Percentiles rank a stretch among this genome's conserved stretches.
phyloP scores from a whole-genome alignment of 768 basidiomycete species.

The Phaffia tasmanica region DNA sequence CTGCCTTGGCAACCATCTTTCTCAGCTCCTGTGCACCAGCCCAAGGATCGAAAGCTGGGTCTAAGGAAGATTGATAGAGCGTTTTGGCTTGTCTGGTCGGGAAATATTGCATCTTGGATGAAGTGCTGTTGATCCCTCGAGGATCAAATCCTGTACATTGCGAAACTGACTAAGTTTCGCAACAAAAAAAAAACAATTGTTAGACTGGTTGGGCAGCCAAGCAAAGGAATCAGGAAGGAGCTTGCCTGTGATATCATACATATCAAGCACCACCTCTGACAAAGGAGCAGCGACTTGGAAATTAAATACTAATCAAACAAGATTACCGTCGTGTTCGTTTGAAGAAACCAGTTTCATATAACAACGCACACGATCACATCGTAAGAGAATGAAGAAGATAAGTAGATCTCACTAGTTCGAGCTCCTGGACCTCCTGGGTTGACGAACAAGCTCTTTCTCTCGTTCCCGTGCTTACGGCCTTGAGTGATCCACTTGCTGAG shows the following conservation, averaged over 20 bases:
- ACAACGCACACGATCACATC: not conserved
- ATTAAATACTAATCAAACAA: not conserved
- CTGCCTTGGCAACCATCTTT: not conserved
- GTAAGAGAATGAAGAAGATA: not conserved
- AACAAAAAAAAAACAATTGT: too few species aligned
- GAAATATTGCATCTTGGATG: conserved; percentile 3
- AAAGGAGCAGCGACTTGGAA: conserved; percentile 15
- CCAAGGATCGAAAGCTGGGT: not conserved
- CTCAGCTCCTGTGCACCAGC: not conserved
- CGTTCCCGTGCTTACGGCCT: not conserved
- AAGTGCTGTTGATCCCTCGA: not conserved
- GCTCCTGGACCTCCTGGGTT: conserved; percentile 19
- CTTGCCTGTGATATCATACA: not conserved
- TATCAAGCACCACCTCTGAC: not conserved
- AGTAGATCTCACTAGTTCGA: not conserved
- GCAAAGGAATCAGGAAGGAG: not conserved
- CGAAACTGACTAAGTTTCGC: not conserved
- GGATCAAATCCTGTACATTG: not conserved
- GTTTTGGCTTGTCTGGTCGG: not conserved
- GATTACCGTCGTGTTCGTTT: not conserved
- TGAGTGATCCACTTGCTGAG: conserved; percentile 2
- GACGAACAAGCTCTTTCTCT: conserved; percentile 9
- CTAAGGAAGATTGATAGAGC: not conserved
- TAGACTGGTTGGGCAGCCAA: not conserved
- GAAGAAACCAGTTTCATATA: not conserved